Conservation (phyloP, 2,329 filamentous ascomycete genomes). For the Neofusicoccum parvum region DNA sequence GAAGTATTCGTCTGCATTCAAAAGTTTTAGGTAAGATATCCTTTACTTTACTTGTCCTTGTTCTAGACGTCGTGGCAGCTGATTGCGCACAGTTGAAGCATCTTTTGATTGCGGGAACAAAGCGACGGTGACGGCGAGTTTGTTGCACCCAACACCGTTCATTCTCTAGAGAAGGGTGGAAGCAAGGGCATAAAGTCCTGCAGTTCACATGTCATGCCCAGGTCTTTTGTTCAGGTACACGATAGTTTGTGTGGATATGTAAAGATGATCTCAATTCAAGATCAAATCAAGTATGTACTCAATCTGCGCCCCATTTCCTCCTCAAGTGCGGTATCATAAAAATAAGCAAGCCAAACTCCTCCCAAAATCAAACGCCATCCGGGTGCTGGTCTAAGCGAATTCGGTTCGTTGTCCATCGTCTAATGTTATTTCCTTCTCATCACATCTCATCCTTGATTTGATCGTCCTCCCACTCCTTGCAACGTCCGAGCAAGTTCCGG, state of each 20-base stretch:
- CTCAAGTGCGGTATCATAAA: conserved; percentile 8
- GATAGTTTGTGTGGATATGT: neutral
- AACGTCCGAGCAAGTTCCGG: conserved; percentile 3
- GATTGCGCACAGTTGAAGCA: too few relatives aligned
- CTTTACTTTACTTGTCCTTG: too few relatives aligned
- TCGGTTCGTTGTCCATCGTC: neutral
- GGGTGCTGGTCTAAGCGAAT: conserved; percentile 9
- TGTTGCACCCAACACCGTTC: too few relatives aligned
- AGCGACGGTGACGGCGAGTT: too few relatives aligned
- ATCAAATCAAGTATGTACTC: neutral
- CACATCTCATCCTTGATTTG: conserved; percentile 11
- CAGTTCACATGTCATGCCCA: too few relatives aligned
- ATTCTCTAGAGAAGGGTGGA: too few relatives aligned
- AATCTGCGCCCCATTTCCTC: conserved; percentile 2
- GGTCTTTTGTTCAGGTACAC: too few relatives aligned
- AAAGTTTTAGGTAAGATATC: too few relatives aligned
- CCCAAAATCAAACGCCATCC: neutral
- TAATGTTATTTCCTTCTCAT: neutral
- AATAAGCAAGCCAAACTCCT: conserved; percentile 5
- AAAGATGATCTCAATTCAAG: conserved; percentile 1
- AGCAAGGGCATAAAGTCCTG: too few relatives aligned
- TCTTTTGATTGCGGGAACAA: too few relatives aligned
- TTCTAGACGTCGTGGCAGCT: too few relatives aligned
- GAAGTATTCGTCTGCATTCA: too few relatives aligned
- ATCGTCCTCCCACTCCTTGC: conserved; percentile 18